Percentiles rank a stretch among this genome's conserved stretches.
Conservation (phyloP, 768 basidiomycete genomes). For the Suillus cothurnatus region DNA sequence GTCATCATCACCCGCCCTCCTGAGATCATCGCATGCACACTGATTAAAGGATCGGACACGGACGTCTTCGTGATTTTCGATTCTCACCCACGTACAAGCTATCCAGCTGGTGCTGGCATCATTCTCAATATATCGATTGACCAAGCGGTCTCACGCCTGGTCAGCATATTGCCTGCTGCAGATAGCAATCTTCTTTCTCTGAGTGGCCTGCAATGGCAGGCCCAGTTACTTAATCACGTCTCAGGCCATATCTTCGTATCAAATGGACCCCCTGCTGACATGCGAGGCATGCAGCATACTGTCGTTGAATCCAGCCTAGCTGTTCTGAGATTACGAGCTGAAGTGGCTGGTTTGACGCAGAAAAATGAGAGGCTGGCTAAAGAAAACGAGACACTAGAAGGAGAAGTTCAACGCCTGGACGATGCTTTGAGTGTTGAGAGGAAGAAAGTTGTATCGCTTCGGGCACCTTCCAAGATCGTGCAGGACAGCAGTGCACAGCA, state of each 20-base stretch:
- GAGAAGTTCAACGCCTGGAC: conserved; percentile 24
- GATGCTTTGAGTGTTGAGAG: conserved; percentile 18
- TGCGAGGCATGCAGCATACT: conserved; percentile 31
- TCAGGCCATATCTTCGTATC: conserved; percentile 59
- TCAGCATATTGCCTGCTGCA: conserved; percentile 45
- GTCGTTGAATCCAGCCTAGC: conserved; percentile 53
- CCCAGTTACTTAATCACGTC: conserved; percentile 60
- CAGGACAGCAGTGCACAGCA: neutral
- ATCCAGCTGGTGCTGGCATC: conserved; percentile 63
- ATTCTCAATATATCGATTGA: conserved; percentile 51
- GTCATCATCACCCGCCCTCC: conserved; percentile 70
- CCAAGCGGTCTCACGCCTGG: conserved; percentile 45
- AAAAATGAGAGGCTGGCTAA: conserved; percentile 28
- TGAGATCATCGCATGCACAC: conserved; percentile 62
- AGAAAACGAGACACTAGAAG: conserved; percentile 31
- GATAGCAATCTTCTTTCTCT: conserved; percentile 48
- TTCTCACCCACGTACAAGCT: conserved; percentile 62
- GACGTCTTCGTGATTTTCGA: conserved; percentile 63
- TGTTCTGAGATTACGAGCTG: conserved; percentile 45
- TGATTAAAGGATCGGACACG: conserved; percentile 22
- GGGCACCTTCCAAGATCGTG: neutral
- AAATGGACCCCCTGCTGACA: conserved; percentile 21
- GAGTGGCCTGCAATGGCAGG: conserved; percentile 58
- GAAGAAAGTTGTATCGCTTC: neutral
- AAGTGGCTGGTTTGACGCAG: conserved; percentile 39